These are phyloP conservation scores for Coniophora puteana DNA, from an alignment of 1,284 basidiomycete species.

Conservation along the genomic window DNA sequence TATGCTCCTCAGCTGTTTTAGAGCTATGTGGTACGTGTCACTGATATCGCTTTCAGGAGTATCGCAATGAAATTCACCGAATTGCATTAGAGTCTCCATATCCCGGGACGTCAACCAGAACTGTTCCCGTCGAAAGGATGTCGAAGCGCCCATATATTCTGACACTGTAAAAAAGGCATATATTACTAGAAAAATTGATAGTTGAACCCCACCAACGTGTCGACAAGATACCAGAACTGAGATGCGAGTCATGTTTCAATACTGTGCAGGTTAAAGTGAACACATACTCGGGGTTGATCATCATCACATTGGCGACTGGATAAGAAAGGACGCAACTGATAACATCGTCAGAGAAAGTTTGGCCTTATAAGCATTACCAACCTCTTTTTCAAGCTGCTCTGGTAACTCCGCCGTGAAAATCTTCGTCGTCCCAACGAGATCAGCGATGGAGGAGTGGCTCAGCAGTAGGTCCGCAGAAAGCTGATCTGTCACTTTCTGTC, in stretches of 20 bases:
- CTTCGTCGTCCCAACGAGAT: background rate
- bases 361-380: background rate
- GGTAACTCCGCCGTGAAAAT: background rate
- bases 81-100: background rate
- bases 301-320: background rate
- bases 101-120: background rate
- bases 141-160: background rate
- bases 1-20: background rate
- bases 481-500: too few species aligned
- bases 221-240: background rate
- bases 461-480: background rate
- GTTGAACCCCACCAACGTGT: background rate
- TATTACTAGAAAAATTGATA: background rate
- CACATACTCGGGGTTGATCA: background rate
- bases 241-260: background rate
- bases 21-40: background rate
- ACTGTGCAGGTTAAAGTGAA: background rate
- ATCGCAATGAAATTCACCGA: background rate
- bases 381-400: background rate
- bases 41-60: background rate
- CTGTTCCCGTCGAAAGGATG: background rate
- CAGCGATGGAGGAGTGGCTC: background rate
- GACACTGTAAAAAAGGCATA: background rate
- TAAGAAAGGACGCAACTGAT: background rate
- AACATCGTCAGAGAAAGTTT: too few species aligned